Evolutionary conservation across 1,284 basidiomycete genomes (phyloP), one percentile per base, ranked within the genome.

Genomic region (Anthracocystis setariae): DNA sequence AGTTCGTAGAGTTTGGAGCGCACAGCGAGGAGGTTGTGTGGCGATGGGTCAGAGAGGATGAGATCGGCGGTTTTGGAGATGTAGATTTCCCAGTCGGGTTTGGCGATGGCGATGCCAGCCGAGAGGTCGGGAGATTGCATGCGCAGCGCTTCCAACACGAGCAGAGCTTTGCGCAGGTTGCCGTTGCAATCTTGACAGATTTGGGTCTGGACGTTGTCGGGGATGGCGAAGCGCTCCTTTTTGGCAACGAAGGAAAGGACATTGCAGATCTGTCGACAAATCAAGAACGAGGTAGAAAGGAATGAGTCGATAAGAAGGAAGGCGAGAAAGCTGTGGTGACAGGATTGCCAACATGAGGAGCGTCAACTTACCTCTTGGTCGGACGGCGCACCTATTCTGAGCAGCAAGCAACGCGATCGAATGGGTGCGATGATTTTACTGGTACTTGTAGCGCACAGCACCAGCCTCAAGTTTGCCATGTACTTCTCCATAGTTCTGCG

Each of bases 61-160:
- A 92, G 84, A 82, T 95, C 92, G n/a, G 92, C 94, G 13, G 97
- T 90, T 82, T 94, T 93, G 73, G 90, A 87, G 75, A 93, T 94
- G 82, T 97, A 98, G n/a, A 91, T 91, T 84, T 99, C 95, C 96
- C 96, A 99, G 81, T 99, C 96, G 13, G 96, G 94, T 84, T 96
- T 93, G 15, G 94, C 84, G 13, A 85, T 93, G 48, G 93, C 91
- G 38, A 84, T 21, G 90, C 40, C 91, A 88, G 67, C 91, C 84
- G 76, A 49, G 20, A 66, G 43, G 50, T 62, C 65, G 21, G 64
- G 76, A 27, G 78, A 78, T 54, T 82, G 79, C 90, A 97, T 96
- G 79, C 93, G 92, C 78, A 98, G 87, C 15, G 95, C 93, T 84
- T 99, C 96, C 48, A 98, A 88, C 17, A 97, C 91, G 23, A 99